phyloP scores from a whole-genome alignment of 257 asterid species.

The Penstemon davidsonii region DNA sequence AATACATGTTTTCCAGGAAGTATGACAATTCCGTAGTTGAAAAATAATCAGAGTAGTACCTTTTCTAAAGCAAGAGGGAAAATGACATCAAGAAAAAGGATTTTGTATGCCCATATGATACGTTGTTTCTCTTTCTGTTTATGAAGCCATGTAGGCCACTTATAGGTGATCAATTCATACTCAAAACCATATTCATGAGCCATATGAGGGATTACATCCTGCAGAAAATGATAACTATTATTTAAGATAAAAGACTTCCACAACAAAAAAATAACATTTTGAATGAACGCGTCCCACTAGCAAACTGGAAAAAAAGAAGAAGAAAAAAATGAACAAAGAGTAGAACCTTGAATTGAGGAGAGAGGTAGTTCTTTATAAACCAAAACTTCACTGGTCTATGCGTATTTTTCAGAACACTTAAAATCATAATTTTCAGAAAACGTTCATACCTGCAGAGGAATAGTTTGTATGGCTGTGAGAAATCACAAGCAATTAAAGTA shows the following conservation, averaged over 20 bases:
- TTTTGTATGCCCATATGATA: slow-evolving; percentile 96
- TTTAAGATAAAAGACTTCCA: background rate
- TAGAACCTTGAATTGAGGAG: slow-evolving; percentile 95
- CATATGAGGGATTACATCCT: slow-evolving; percentile 97
- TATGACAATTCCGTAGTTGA: background rate
- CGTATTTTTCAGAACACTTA: slow-evolving; percentile 89
- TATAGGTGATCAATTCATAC: slow-evolving; percentile 86
- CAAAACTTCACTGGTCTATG: slow-evolving; percentile 91
- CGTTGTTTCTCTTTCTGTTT: slow-evolving; percentile 97
- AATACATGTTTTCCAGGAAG: slow-evolving; percentile 24
- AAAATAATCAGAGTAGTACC: slow-evolving; percentile 37
- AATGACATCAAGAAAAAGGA: slow-evolving; percentile 96
- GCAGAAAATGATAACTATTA: slow-evolving; percentile 31
- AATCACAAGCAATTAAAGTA: slow-evolving; percentile 14
- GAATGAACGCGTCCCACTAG: slow-evolving; percentile 18
- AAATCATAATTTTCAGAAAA: slow-evolving; percentile 88
- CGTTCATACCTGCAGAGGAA: slow-evolving; percentile 83
- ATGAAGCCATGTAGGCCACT: slow-evolving; percentile 99
- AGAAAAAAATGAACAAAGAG: slow-evolving; percentile 12
- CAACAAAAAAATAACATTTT: background rate
- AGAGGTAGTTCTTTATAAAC: slow-evolving; percentile 97
- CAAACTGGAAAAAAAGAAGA: slow-evolving; percentile 4
- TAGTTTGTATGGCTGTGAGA: slow-evolving; percentile 23
- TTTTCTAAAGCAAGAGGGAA: slow-evolving; percentile 95
- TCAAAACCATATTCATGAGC: slow-evolving; percentile 92